These are phyloP conservation scores for Rhizopogon vinicolor DNA, from an alignment of 768 basidiomycete genomes.

Conservation along the genomic window DNA sequence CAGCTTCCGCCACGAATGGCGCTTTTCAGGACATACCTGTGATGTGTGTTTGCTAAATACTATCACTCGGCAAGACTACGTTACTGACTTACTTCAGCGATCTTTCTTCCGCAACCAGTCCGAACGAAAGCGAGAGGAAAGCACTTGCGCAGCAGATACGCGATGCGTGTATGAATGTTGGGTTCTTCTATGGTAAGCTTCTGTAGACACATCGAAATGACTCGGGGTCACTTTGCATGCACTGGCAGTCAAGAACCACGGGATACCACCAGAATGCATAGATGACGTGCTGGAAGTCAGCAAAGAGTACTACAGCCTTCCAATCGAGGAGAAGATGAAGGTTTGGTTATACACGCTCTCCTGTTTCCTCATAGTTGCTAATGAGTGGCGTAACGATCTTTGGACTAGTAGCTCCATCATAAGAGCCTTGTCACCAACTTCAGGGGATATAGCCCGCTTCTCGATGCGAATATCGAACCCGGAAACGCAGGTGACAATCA, in stretches of 20 bases:
- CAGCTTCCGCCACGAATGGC: slow-evolving; percentile 11
- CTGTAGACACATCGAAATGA: neutral
- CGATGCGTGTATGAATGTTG: slow-evolving; percentile 75
- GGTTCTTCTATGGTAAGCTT: slow-evolving; percentile 74
- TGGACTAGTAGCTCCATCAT: slow-evolving; percentile 5
- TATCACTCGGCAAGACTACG: neutral
- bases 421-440: slow-evolving; percentile 62
- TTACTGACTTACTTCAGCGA: slow-evolving; percentile 31
- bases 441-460: slow-evolving; percentile 78
- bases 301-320: slow-evolving; percentile 61
- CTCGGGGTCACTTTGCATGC: neutral
- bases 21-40: slow-evolving; percentile 21
- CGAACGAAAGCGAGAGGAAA: slow-evolving; percentile 34
- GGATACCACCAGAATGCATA: slow-evolving; percentile 54
- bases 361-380: too few relatives aligned
- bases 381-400: too few relatives aligned
- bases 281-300: slow-evolving; percentile 44
- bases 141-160: slow-evolving; percentile 55
- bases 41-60: slow-evolving; percentile 12
- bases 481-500: slow-evolving; percentile 76
- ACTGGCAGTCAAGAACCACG: slow-evolving; percentile 68
- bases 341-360: slow-evolving; percentile 25
- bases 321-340: slow-evolving; percentile 49
- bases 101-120: slow-evolving; percentile 33
- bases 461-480: slow-evolving; percentile 73